Base-by-base conservation (phyloP, 2,329 filamentous ascomycete species). In the Pseudopithomyces chartarum region DNA sequence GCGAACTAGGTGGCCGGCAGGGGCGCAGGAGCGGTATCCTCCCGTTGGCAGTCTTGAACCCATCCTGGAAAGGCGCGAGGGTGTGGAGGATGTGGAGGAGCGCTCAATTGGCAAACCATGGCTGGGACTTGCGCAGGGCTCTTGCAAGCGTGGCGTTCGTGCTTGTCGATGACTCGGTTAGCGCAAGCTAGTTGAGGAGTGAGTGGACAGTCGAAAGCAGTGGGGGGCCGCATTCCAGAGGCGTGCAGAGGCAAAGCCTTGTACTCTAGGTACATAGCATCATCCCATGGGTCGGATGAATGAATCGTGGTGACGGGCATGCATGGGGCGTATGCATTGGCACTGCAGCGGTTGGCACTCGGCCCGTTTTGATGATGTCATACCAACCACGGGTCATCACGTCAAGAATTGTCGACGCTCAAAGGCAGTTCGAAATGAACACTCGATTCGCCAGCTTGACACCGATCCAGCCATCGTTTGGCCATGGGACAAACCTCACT, bases 131-230 rank as follows among this genome's bases (percentile, higher is more conserved):
- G 48, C 48, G 48, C 26, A 51, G 48, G 46, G 46, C 20, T 34
- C 46, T 38, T n/a, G 46, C 46, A 48, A 48, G 46, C 46, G 46
- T 20, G 12, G 33, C 46, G 17, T 39, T 34, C n/a, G 48, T 33
- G 36, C 15, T 32, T 8, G 15, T 17, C 12, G 38, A 40, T 51
- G 48, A 51, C 48, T 51, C 48, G 48, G 17, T 39, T 51, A 51
- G 48, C 20, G 36, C 48, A 38, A 38, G 46, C 46, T 38, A 39
- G 46, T 11, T 29, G 4, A 8, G 26, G 11, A 7, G 11, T 17
- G 32, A 48, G 46, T 48, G 46, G 46, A 20, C 19, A 34, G 2
- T 23, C 23, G 40, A 19, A 7, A 3, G 13, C 10, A n/a, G 3
- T n/a, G n/a, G n/a, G n/a, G n/a, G n/a, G n/a, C n/a, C n/a, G n/a